These are phyloP conservation scores for Silene uniflora DNA, from an alignment of 148 eudicot species.

Conservation along the genomic window DNA sequence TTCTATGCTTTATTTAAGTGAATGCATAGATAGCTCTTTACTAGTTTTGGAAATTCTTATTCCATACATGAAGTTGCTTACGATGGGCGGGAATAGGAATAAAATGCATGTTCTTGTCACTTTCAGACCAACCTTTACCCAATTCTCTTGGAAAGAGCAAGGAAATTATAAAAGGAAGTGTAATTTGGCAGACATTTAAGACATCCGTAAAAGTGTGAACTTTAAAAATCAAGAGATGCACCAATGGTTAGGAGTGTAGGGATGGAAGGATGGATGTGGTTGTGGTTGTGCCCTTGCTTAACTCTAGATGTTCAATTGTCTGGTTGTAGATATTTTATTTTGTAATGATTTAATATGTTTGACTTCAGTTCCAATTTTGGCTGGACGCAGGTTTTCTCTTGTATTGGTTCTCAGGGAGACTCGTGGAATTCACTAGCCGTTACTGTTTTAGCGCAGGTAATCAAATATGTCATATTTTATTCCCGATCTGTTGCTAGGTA, in stretches of 20 bases:
- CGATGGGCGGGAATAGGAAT: background rate
- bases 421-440: constrained; percentile 75
- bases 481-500: background rate
- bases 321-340: background rate
- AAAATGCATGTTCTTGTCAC: background rate
- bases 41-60: background rate
- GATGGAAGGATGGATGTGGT: constrained; percentile 1
- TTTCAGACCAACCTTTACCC: background rate
- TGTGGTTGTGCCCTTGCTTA: background rate
- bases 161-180: background rate
- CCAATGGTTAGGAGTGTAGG: background rate
- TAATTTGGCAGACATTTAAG: background rate
- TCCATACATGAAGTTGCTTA: background rate
- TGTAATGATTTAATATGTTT: constrained; percentile 4
- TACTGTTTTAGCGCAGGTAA: constrained; percentile 73
- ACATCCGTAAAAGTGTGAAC: background rate
- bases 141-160: background rate
- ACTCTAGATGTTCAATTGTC: background rate
- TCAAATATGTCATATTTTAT: background rate
- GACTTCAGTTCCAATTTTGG: constrained; percentile 8
- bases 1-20: too few relatives aligned
- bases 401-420: constrained; percentile 57
- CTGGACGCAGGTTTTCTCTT: constrained; percentile 68
- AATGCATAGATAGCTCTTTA: background rate
- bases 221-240: background rate